These are phyloP conservation scores for Salisapilia sapeloensis DNA, from an alignment of 352 stramenopile genomes.

Conservation along the genomic window DNA sequence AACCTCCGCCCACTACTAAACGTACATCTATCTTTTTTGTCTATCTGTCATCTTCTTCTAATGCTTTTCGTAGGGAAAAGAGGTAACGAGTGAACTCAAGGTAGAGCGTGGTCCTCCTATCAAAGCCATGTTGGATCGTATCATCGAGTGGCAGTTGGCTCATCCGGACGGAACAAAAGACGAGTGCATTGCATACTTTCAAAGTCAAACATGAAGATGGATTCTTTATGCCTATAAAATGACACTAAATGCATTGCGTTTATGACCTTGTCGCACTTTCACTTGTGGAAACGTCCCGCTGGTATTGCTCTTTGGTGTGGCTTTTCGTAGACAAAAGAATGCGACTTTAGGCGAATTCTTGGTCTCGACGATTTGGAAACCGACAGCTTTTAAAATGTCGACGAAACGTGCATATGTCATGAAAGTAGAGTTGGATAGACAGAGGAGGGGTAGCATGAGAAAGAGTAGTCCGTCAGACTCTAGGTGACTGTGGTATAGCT, in stretches of 20 bases:
- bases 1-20: slow-evolving; percentile 51
- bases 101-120: slow-evolving; percentile 41
- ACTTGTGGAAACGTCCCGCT: slow-evolving; percentile 22
- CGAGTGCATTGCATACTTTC: slow-evolving; percentile 30
- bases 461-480: slow-evolving; percentile 34
- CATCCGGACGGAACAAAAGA: slow-evolving; percentile 32
- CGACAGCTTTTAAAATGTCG: slow-evolving; percentile 46
- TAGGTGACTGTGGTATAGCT: slow-evolving; percentile 41
- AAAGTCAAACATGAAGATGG: slow-evolving; percentile 1
- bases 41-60: slow-evolving; percentile 1
- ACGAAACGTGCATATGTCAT: slow-evolving; percentile 58
- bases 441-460: slow-evolving; percentile 62
- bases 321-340: slow-evolving; percentile 32
- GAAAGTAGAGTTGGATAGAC: slow-evolving; percentile 52
- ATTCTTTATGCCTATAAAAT: slow-evolving; percentile 15
- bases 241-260: slow-evolving; percentile 56
- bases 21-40: slow-evolving; percentile 10
- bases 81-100: slow-evolving; percentile 36
- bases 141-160: slow-evolving; percentile 41
- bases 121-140: slow-evolving; percentile 31
- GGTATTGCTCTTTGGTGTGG: slow-evolving; percentile 4
- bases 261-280: slow-evolving; percentile 19
- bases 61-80: slow-evolving; percentile 27
- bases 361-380: slow-evolving; percentile 42
- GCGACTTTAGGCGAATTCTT: slow-evolving; percentile 69